Evolutionary conservation across 2,329 filamentous ascomycete genomes (phyloP).

Genomic region (Dactylonectria macrodidyma): DNA sequence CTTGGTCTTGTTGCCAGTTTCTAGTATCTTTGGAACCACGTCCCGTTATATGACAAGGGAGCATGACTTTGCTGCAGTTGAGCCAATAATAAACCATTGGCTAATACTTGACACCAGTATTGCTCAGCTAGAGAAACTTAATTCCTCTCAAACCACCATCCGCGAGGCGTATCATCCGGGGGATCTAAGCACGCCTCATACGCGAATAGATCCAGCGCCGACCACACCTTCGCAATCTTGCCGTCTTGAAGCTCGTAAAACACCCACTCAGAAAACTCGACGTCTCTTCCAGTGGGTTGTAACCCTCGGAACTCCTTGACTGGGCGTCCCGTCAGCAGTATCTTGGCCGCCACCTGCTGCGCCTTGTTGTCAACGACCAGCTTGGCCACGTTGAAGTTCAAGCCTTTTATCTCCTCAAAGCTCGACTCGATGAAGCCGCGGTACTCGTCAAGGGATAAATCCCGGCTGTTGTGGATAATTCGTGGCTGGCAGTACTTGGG

Average conservation of each 20-base stretch:
- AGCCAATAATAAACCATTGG: too few species aligned
- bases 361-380: background rate
- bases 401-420: background rate
- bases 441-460: conserved; percentile 1
- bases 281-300: background rate
- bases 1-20: too few species aligned
- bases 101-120: too few species aligned
- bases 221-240: conserved; percentile 3
- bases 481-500: background rate
- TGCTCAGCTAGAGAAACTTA: too few species aligned
- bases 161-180: too few species aligned
- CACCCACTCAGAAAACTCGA: background rate
- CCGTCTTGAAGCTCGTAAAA: background rate
- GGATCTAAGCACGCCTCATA: background rate
- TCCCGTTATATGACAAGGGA: too few species aligned
- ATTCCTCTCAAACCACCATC: too few species aligned
- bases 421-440: background rate
- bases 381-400: background rate
- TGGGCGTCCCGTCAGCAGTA: background rate
- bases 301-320: background rate
- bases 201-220: background rate
- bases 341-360: background rate
- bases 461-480: background rate
- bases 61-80: too few species aligned
- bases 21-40: too few species aligned